Conservation (phyloP, 2,329 filamentous ascomycete genomes). For the Stachybotrys chlorohalonatus region DNA sequence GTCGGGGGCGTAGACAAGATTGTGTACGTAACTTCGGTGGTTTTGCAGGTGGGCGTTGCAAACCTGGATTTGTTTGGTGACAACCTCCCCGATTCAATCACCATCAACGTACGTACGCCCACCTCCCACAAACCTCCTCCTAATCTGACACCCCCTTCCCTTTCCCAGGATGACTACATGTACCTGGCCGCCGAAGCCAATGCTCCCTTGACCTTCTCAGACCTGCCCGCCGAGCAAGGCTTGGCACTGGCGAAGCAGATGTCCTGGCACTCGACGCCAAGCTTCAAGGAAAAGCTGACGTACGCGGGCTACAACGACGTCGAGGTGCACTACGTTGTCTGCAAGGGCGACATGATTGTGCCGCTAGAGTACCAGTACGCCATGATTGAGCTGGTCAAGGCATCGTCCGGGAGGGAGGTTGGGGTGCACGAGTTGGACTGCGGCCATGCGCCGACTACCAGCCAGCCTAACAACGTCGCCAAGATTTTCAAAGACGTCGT, state of each 20-base stretch:
- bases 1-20: constrained; percentile 18
- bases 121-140: background rate
- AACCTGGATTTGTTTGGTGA: background rate
- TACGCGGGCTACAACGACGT: constrained; percentile 9
- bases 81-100: background rate
- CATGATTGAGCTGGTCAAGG: background rate
- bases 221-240: background rate
- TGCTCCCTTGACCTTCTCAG: background rate
- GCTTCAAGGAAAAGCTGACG: constrained; percentile 6
- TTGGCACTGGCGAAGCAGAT: constrained; percentile 3
- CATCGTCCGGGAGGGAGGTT: background rate
- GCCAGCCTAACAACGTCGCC: background rate
- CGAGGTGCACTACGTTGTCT: constrained; percentile 7
- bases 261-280: constrained; percentile 5
- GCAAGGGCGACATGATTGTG: background rate
- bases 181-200: background rate
- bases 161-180: constrained; percentile 1
- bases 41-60: constrained; percentile 6
- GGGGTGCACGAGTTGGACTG: background rate
- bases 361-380: background rate
- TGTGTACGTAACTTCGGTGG: constrained; percentile 17
- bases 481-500: background rate
- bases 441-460: background rate
- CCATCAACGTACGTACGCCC: constrained; percentile 1
- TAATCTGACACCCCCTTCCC: background rate